These are phyloP conservation scores for Cruciata laevipes DNA, from an alignment of 257 asterid species.

Conservation along the genomic window DNA sequence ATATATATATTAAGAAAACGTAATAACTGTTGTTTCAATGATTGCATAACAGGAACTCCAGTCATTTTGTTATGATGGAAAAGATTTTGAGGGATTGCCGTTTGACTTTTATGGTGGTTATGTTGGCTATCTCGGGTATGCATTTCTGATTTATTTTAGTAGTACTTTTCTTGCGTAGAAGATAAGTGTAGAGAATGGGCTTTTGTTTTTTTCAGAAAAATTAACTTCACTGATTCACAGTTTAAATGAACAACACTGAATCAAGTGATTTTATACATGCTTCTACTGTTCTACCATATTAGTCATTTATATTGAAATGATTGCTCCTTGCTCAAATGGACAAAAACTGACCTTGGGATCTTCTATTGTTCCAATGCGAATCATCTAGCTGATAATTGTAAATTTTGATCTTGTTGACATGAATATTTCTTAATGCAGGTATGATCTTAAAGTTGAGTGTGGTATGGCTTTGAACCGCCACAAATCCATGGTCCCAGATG, in stretches of 20 bases:
- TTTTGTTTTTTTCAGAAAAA: not conserved
- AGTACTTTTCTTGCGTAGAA: not conserved
- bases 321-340: constrained; percentile 1
- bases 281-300: not conserved
- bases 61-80: constrained; percentile 60
- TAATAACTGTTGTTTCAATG: not conserved
- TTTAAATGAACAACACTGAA: not conserved
- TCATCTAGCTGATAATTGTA: not conserved
- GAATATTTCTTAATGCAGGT: constrained; percentile 43
- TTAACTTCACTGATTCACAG: not conserved
- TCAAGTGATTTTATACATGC: constrained; percentile 1
- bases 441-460: constrained; percentile 91
- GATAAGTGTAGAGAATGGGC: not conserved
- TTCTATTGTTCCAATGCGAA: not conserved
- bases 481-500: constrained; percentile 79
- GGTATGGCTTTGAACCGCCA: constrained; percentile 61
- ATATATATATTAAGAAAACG: not conserved
- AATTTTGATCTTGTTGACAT: not conserved
- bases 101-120: constrained; percentile 91
- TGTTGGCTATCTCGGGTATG: constrained; percentile 94
- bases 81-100: constrained; percentile 86
- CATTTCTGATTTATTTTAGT: not conserved
- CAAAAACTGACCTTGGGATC: not conserved
- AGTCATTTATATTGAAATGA: too few relatives aligned
- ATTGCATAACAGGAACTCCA: constrained; percentile 64